Percentiles rank a stretch among this genome's conserved stretches.
Evolutionary conservation across 2,329 filamentous ascomycete genomes (phyloP).

Genomic region (Cordyceps pruinosa): DNA sequence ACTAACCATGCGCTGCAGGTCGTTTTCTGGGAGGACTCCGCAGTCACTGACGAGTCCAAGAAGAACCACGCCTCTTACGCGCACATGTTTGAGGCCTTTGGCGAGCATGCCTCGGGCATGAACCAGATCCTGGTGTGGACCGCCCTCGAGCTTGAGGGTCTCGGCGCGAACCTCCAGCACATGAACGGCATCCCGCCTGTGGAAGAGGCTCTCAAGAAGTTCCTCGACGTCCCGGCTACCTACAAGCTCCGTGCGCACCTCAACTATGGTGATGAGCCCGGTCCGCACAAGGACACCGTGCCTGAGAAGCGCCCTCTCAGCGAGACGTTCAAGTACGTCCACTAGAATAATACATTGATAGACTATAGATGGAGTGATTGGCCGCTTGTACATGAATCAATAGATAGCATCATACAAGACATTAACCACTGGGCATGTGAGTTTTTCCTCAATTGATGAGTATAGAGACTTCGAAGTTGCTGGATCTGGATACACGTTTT

Average conservation of each 20-base stretch:
- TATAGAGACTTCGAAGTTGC: too few species aligned
- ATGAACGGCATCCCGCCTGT: conserved; percentile 71
- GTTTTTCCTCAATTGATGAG: too few species aligned
- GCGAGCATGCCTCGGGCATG: conserved; percentile 72
- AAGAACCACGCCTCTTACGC: conserved; percentile 65
- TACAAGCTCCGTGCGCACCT: conserved; percentile 80
- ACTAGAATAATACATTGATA: background rate
- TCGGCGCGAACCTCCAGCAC: conserved; percentile 87
- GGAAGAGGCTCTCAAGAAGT: conserved; percentile 24
- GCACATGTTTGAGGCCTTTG: conserved; percentile 73
- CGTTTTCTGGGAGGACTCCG: conserved; percentile 80
- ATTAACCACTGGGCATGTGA: too few species aligned
- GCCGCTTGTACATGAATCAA: conserved; percentile 1
- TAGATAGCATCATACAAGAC: background rate
- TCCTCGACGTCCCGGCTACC: conserved; percentile 58
- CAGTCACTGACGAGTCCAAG: conserved; percentile 58
- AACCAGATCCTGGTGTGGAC: conserved; percentile 72
- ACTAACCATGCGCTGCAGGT: conserved; percentile 54
- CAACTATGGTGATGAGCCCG: conserved; percentile 66
- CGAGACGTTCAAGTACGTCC: conserved; percentile 38
- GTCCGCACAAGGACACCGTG: conserved; percentile 53
- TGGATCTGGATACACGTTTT: too few species aligned
- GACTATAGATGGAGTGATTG: background rate
- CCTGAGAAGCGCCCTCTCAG: conserved; percentile 52
- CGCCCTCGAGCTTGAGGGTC: conserved; percentile 73